Base-by-base conservation (phyloP, 352 stramenopile species). In the Globisporangium splendens region DNA sequence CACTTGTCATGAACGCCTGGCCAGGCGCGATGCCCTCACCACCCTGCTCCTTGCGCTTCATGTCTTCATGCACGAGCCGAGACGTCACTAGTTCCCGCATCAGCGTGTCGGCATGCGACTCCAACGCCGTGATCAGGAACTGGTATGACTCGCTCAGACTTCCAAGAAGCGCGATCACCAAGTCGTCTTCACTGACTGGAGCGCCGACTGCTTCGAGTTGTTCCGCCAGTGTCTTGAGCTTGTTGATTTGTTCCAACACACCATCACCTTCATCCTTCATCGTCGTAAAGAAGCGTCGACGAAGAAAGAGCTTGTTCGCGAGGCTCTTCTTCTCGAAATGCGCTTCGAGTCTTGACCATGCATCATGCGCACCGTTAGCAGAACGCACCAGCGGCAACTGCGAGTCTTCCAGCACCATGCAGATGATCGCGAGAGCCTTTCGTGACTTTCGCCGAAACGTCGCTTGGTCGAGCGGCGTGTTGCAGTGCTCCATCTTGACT, bases 51-150 rank as follows among this genome's bases (percentile, higher is more conserved):
- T 48, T 48, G 18, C 43, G 43, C 43, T 48, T 21, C 14, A 48
- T n/a, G 17, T 22, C 43, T 48, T 48, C 43, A 20, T 18, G 43
- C 43, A 48, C 1, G 11, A 48, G 43, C 8, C 43, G 43, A 15
- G 43, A 15, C 43, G 53, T 59, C 5, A 54, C 50, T 15, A 70
- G 63, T 43, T 69, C 51, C 63, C 56, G 58, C 44, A 46, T 24
- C 44, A 65, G 44, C 46, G 56, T 60, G 41, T 63, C 61, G 17
- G 49, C 12, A 38, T 54, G 42, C 8, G 61, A 63, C 39, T 64
- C 43, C n/a, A 66, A 66, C 38, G 63, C 63, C 47, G 52, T 70
- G 41, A 70, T 70, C 6, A 62, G 63, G 47, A 70, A 66, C 63
- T 62, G 53, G 57, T 63, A 66, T 49, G 52, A 66, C 39, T 70